Base-by-base conservation (phyloP, 768 basidiomycete species). In the Suillus decipiens region DNA sequence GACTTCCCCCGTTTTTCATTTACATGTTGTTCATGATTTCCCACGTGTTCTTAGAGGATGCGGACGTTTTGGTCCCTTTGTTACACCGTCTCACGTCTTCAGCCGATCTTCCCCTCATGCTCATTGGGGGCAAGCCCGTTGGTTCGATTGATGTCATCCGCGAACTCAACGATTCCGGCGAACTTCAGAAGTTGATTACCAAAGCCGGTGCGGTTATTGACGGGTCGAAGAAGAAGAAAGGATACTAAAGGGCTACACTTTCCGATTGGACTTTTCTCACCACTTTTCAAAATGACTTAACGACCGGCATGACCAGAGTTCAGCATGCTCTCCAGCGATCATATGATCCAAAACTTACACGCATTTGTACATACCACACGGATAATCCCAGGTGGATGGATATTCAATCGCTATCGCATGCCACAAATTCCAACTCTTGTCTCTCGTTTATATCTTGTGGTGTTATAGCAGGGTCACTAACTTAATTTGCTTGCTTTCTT, bases 61-160 rank as follows among this genome's bases (percentile, higher is more conserved):
- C 82, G 5, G 77, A 81, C 0, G 85, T 91, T 31, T 77, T 94
- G 28, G 72, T 74, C 5, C 86, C 89, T 1, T 78, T 93, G 31
- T 79, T 93, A 51, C 68, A 71, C 14, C 87, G 92, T 0, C 78
- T 93, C 43, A 89, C 89, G 0, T 75, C 74, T 17, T 70, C 79
- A 4, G 65, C 78, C 1, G 81, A 85, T 17, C 77, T 93, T 8
- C 90, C 92, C 17, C 72, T 92, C 36, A 81, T 93, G 5, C 78
- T 94, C 59, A 73, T 94, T 51, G 88, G 86, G 19, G 92, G 92
- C 41, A 78, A 80, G 54, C 72, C 82, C 17, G 75, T 89, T 17
- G 86, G 86, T 17, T 71, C 80, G 0, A 74, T 88, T 45, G 75
- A 79, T 17, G 80, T 85, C 22, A 82, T 92, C 65, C 80, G 81